A percentile compares a stretch with the other conserved stretches of the same genome.
Evolutionary conservation across 140 eudicot species (phyloP).

Genomic region (Bidens hawaiensis): DNA sequence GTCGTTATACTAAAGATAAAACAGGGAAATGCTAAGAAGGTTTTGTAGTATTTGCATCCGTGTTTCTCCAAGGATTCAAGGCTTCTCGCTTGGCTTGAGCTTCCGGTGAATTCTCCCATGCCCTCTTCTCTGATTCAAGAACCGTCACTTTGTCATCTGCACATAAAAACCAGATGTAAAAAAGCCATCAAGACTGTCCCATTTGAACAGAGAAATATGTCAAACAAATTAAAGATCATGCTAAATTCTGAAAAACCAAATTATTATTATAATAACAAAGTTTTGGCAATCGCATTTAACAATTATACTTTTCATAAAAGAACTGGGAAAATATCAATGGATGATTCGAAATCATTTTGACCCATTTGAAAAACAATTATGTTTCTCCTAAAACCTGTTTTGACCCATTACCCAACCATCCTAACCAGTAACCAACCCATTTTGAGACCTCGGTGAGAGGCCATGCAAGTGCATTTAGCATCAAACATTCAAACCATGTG

Average conservation of each 20-base stretch:
- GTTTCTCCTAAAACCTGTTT: background rate
- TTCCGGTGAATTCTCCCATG: conserved; percentile 82
- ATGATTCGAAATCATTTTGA: background rate
- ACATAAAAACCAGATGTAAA: conserved; percentile 12
- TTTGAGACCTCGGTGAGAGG: background rate
- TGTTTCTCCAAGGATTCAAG: conserved; percentile 85
- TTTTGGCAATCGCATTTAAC: background rate
- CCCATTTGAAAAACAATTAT: no score
- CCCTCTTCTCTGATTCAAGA: conserved; percentile 75
- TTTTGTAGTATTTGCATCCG: conserved; percentile 36
- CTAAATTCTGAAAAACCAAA: no score
- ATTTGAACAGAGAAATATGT: background rate
- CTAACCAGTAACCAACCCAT: no score
- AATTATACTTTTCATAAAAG: no score
- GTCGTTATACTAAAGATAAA: background rate
- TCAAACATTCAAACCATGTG: background rate
- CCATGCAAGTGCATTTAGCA: background rate
- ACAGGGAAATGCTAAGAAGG: conserved; percentile 19
- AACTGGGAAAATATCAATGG: background rate
- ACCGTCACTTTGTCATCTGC: conserved; percentile 87
- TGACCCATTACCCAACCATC: conserved; percentile 4
- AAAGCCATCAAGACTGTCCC: background rate
- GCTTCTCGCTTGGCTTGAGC: conserved; percentile 90
- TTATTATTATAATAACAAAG: no score
- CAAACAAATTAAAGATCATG: background rate